phyloP scores from a whole-genome alignment of 2,329 filamentous ascomycete genomes.

The Chaetomium globosum region DNA sequence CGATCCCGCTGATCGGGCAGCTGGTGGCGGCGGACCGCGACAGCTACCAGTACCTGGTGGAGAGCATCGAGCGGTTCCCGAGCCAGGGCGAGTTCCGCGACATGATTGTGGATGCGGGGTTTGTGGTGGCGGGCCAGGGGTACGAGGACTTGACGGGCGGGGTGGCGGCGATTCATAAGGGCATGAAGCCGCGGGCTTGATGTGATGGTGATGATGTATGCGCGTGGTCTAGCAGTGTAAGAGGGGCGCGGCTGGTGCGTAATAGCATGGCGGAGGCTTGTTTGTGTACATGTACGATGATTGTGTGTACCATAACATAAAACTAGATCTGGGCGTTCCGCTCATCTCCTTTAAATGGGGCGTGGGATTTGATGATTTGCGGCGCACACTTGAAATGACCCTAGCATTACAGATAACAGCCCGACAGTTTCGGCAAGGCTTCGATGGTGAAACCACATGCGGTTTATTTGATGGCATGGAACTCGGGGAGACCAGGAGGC shows the following conservation, averaged over 20 bases:
- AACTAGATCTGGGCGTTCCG: not conserved
- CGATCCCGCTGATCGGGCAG: conserved; percentile 94
- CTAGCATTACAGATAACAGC: not conserved
- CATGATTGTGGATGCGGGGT: conserved; percentile 84
- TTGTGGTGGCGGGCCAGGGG: conserved; percentile 76
- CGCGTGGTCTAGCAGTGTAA: not conserved
- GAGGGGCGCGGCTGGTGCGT: not conserved
- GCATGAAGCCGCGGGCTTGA: conserved; percentile 71
- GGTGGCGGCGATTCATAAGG: conserved; percentile 94
- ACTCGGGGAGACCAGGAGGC: not conserved
- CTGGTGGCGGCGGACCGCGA: conserved; percentile 90
- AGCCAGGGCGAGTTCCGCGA: conserved; percentile 79
- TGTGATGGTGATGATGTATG: not conserved
- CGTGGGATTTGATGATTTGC: not conserved
- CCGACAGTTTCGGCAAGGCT: too few relatives aligned
- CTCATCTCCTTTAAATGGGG: not conserved
- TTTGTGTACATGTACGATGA: conserved; percentile 16
- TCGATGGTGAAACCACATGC: not conserved
- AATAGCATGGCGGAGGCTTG: conserved; percentile 13
- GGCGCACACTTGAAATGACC: too few relatives aligned
- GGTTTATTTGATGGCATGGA: not conserved
- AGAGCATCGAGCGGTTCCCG: conserved; percentile 94
- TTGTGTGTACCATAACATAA: conserved; percentile 14
- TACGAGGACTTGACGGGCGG: conserved; percentile 92
- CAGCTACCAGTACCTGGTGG: conserved; percentile 97